Evolutionary conservation across 495 filamentous ascomycete genomes (phyloP).

Genomic region (Penicillium turbatum): DNA sequence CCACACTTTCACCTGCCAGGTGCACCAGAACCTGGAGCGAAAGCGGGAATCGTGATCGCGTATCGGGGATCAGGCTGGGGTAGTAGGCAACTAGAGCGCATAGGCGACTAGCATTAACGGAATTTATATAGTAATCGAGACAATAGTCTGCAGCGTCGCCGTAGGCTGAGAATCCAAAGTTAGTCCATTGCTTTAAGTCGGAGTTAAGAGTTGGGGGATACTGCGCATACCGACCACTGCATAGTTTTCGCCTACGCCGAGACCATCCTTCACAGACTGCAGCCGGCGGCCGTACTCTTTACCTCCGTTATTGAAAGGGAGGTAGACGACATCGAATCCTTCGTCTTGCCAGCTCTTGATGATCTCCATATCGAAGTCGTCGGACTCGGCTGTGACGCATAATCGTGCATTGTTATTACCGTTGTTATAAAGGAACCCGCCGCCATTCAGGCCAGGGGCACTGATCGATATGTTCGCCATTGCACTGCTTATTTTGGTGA

Average conservation of each 20-base stretch:
- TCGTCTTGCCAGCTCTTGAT: slow-evolving; percentile 60
- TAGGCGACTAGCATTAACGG: slow-evolving; percentile 38
- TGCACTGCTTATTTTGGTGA: not conserved
- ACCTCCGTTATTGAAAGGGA: slow-evolving; percentile 50
- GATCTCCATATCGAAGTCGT: slow-evolving; percentile 56
- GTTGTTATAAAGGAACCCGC: slow-evolving; percentile 41
- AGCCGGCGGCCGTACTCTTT: slow-evolving; percentile 51
- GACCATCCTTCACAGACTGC: slow-evolving; percentile 37
- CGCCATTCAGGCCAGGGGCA: slow-evolving; percentile 30
- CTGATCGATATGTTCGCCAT: slow-evolving; percentile 42
- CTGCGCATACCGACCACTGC: slow-evolving; percentile 42
- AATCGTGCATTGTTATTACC: slow-evolving; percentile 49
- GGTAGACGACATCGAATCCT: slow-evolving; percentile 61
- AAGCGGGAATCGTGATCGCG: slow-evolving; percentile 44
- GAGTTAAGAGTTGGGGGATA: not conserved
- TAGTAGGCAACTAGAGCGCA: slow-evolving; percentile 59
- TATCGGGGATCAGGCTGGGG: slow-evolving; percentile 49
- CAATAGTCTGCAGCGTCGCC: slow-evolving; percentile 56
- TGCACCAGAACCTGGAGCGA: slow-evolving; percentile 50
- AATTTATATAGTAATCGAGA: slow-evolving; percentile 51
- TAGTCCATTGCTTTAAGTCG: not conserved
- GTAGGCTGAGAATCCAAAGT: slow-evolving; percentile 37
- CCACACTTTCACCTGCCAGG: slow-evolving; percentile 47
- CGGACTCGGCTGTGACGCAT: slow-evolving; percentile 59
- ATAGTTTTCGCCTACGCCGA: slow-evolving; percentile 48